These are phyloP conservation scores for Ilyonectria mors-panacis DNA, from an alignment of 2,329 filamentous ascomycete genomes.

Conservation along the genomic window DNA sequence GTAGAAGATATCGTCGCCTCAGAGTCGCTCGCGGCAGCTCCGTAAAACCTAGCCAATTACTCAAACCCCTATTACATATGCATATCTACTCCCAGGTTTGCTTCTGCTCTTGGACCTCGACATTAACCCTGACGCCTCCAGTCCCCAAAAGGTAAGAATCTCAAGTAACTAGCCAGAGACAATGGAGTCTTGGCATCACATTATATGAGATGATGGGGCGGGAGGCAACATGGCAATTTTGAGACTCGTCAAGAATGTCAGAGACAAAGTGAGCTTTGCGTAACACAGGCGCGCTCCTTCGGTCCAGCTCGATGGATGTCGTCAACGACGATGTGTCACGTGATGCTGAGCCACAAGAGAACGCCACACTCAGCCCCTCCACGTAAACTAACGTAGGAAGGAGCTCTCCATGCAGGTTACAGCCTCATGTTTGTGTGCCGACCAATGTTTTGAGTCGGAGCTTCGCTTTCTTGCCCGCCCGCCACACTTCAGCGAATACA, in stretches of 20 bases:
- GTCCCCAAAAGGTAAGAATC: conserved; percentile 7
- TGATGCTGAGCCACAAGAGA: not conserved
- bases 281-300: not conserved
- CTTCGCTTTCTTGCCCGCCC: not conserved
- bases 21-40: not conserved
- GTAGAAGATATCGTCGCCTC: not conserved
- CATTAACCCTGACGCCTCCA: not conserved
- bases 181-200: not conserved
- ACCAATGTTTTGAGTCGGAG: conserved; percentile 16
- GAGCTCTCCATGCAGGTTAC: conserved; percentile 3
- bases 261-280: not conserved
- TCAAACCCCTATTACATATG: conserved; percentile 6
- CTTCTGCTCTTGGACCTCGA: conserved; percentile 19
- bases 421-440: conserved; percentile 1
- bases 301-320: not conserved
- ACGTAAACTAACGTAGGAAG: not conserved
- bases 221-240: not conserved
- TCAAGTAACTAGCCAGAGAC: not conserved
- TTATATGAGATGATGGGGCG: not conserved
- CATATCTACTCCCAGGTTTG: conserved; percentile 15
- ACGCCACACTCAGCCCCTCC: conserved; percentile 14
- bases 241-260: not conserved
- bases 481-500: conserved; percentile 9
- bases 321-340: not conserved
- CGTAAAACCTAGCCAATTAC: conserved; percentile 2